These are phyloP conservation scores for Xylariaceae sp. DNA, from an alignment of 2,329 filamentous ascomycete genomes.

Conservation along the genomic window DNA sequence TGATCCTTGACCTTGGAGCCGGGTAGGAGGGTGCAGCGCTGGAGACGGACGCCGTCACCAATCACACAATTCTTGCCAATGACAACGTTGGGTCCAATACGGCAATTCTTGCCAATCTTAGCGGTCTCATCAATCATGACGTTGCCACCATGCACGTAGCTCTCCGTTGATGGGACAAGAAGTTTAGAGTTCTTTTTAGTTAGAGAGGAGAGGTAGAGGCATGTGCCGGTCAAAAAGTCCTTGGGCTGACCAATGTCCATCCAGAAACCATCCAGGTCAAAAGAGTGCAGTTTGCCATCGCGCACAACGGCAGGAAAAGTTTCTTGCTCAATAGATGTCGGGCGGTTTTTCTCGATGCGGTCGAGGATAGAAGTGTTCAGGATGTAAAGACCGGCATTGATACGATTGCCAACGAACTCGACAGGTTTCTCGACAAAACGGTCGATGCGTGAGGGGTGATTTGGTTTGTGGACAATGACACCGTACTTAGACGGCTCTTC, in stretches of 20 bases:
- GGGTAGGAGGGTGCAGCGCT: constrained; percentile 87
- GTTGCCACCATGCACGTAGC: constrained; percentile 90
- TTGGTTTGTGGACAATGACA: constrained; percentile 96
- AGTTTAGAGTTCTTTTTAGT: constrained; percentile 88
- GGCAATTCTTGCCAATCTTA: constrained; percentile 98
- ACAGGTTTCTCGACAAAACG: constrained; percentile 99
- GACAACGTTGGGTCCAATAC: constrained; percentile 95
- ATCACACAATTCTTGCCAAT: constrained; percentile 92
- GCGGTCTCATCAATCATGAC: constrained; percentile 92
- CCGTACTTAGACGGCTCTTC: constrained; percentile 99
- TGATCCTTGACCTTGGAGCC: constrained; percentile 98
- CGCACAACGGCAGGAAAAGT: constrained; percentile 94
- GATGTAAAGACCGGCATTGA: constrained; percentile 98
- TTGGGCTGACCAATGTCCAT: constrained; percentile 99
- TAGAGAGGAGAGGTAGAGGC: constrained; percentile 91
- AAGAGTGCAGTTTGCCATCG: constrained; percentile 91
- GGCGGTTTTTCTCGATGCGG: constrained; percentile 87
- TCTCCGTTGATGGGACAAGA: constrained; percentile 73
- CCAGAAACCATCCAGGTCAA: constrained; percentile 97
- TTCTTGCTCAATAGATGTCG: constrained; percentile 98
- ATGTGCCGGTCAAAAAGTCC: constrained; percentile 95
- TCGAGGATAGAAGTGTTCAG: constrained; percentile 89
- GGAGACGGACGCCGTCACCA: constrained; percentile 90
- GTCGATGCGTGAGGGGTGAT: constrained; percentile 89
- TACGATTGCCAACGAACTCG: constrained; percentile 97